Evolutionary conservation across 2,329 filamentous ascomycete genomes (phyloP).

Genomic region (Bipolaris sorokiniana): DNA sequence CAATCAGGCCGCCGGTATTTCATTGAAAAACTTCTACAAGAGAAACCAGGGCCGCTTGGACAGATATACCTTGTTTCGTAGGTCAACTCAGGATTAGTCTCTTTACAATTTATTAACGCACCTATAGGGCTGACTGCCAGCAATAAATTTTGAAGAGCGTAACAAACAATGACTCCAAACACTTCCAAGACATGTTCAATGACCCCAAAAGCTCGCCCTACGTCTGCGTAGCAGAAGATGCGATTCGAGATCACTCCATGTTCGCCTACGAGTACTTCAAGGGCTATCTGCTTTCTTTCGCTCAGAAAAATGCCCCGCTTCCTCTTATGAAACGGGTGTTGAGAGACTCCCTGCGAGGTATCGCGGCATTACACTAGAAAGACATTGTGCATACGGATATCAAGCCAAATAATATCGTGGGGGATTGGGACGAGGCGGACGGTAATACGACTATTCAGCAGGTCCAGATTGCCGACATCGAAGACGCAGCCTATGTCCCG

Average conservation of each 20-base stretch:
- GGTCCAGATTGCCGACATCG: conserved; percentile 52
- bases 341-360: not conserved
- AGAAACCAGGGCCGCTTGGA: not conserved
- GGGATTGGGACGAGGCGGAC: conserved; percentile 46
- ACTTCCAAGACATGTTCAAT: not conserved
- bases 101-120: not conserved
- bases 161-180: not conserved
- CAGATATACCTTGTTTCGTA: not conserved
- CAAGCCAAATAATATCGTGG: conserved; percentile 55
- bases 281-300: not conserved
- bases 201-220: not conserved
- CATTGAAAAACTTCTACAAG: not conserved
- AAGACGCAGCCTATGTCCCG: conserved; percentile 51
- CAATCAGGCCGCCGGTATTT: not conserved
- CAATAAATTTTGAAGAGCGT: not conserved
- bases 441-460: conserved; percentile 41
- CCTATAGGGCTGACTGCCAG: not conserved
- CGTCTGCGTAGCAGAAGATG: not conserved
- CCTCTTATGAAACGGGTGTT: not conserved
- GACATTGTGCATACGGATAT: conserved; percentile 38
- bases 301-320: not conserved
- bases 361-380: not conserved
- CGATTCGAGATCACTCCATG: not conserved
- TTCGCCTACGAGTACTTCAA: not conserved
- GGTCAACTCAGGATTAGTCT: not conserved